Evolutionary conservation across 2,329 filamentous ascomycete genomes (phyloP).

Genomic region (Fusarium torreyae): DNA sequence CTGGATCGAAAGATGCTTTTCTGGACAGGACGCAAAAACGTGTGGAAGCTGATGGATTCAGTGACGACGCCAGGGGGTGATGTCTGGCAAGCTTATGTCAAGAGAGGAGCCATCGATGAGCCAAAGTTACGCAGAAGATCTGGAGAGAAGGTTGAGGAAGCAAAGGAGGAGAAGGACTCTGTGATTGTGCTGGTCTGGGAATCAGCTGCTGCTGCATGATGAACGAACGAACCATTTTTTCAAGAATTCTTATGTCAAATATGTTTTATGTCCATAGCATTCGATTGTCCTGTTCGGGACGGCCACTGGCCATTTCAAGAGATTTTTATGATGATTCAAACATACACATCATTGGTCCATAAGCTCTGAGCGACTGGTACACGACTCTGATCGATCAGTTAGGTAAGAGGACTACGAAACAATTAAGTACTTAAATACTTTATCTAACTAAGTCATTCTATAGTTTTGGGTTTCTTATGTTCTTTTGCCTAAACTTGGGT

Average conservation of each 20-base stretch:
- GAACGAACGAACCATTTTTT: slow-evolving; percentile 12
- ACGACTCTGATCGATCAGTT: too few species aligned
- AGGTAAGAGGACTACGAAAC: too few species aligned
- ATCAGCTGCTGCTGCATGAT: slow-evolving; percentile 35
- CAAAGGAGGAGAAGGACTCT: slow-evolving; percentile 35
- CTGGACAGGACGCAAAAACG: slow-evolving; percentile 56
- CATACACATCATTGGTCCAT: too few species aligned
- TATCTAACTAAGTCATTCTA: too few species aligned
- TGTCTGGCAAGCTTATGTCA: slow-evolving; percentile 65
- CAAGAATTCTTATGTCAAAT: slow-evolving; percentile 37
- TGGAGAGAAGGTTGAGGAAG: slow-evolving; percentile 15
- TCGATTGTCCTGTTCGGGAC: too few species aligned
- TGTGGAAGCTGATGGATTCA: slow-evolving; percentile 61
- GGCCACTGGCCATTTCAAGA: too few species aligned
- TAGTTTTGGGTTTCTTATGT: too few species aligned
- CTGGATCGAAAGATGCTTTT: slow-evolving; percentile 53
- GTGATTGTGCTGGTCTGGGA: slow-evolving; percentile 51
- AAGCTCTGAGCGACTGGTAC: too few species aligned
- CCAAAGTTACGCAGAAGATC: slow-evolving; percentile 36
- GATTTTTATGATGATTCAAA: background rate
- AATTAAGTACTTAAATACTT: too few species aligned
- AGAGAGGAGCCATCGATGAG: slow-evolving; percentile 44
- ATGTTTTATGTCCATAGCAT: slow-evolving; percentile 24
- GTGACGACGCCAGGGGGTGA: slow-evolving; percentile 54
- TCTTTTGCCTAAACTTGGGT: too few species aligned